Evolutionary conservation across 192 early-diverging fungal genomes (phyloP).

Genomic region (Entrophospora sp.): DNA sequence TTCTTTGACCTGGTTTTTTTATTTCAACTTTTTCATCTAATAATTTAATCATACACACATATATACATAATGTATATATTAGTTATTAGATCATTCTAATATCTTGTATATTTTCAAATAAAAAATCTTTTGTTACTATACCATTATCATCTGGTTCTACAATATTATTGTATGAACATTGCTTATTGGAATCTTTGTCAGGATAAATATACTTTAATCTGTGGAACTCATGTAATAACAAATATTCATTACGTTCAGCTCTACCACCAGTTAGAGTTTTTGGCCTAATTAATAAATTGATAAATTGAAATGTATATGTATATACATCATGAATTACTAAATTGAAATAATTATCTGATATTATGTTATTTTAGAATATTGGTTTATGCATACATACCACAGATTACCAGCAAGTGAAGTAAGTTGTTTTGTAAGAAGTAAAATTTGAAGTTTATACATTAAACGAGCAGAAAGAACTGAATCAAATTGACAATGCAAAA

Average conservation of each 20-base stretch:
- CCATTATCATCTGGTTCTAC: slow-evolving; percentile 22
- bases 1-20: slow-evolving; percentile 53
- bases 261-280: slow-evolving; percentile 81
- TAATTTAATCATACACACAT: no score
- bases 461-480: slow-evolving; percentile 67
- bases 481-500: slow-evolving; percentile 79
- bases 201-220: slow-evolving; percentile 85
- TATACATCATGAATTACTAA: not conserved
- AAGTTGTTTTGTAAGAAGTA: slow-evolving; percentile 88
- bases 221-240: slow-evolving; percentile 95
- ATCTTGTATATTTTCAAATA: no score
- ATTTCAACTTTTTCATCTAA: slow-evolving; percentile 25
- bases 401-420: slow-evolving; percentile 91
- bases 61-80: no score
- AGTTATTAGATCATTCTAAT: no score
- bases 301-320: not conserved
- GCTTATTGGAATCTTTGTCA: slow-evolving; percentile 53
- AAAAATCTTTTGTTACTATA: not conserved
- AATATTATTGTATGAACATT: slow-evolving; percentile 17
- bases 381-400: slow-evolving; percentile 56
- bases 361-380: no score
- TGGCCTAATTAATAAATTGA: slow-evolving; percentile 33
- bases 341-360: no score
- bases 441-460: slow-evolving; percentile 82
- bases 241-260: slow-evolving; percentile 91